These are phyloP conservation scores for Gastrolobium villosum DNA, from an alignment of 306 rosid species.

Conservation along the genomic window DNA sequence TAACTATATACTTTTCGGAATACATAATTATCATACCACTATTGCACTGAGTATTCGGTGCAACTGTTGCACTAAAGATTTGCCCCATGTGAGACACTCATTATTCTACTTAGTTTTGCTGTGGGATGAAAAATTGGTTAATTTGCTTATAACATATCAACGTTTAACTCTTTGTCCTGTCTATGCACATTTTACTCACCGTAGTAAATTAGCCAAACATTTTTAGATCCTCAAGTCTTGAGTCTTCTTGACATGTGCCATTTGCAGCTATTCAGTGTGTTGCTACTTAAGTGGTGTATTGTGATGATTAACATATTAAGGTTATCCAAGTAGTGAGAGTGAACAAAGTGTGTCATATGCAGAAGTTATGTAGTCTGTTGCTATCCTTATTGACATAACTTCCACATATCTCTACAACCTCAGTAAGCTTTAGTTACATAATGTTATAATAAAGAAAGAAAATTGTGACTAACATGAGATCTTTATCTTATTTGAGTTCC, in stretches of 20 bases:
- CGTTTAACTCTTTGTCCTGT: neutral
- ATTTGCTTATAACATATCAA: neutral
- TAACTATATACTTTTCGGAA: too few relatives aligned
- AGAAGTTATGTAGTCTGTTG: neutral
- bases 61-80: too few relatives aligned
- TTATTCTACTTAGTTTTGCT: too few relatives aligned
- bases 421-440: too few relatives aligned
- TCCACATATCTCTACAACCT: neutral
- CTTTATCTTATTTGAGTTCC: constrained; percentile 8
- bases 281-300: constrained; percentile 2
- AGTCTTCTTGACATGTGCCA: neutral
- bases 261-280: constrained; percentile 27
- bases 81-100: too few relatives aligned
- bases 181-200: neutral
- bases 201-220: neutral
- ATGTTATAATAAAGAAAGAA: too few relatives aligned
- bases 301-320: constrained; percentile 2
- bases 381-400: neutral
- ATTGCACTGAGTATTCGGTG: too few relatives aligned
- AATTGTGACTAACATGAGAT: constrained; percentile 6
- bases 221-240: neutral
- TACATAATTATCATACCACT: too few relatives aligned
- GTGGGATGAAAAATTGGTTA: neutral
- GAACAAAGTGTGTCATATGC: neutral
- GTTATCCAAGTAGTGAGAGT: constrained; percentile 8